These are phyloP conservation scores for Arachis hypogaea DNA, from an alignment of 306 rosid genomes.

Conservation along the genomic window DNA sequence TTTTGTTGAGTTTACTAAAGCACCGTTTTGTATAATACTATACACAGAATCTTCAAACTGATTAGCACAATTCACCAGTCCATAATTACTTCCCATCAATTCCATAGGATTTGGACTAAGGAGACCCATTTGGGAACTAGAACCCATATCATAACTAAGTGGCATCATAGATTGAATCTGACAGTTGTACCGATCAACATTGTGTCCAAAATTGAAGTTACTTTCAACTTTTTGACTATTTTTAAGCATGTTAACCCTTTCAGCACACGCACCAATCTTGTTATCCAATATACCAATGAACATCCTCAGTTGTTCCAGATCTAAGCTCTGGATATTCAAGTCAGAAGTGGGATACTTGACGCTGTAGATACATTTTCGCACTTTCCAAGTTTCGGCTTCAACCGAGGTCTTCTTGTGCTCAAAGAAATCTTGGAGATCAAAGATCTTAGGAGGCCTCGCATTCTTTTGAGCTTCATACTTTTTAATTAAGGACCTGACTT, in stretches of 20 bases:
- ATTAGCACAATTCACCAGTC: neutral
- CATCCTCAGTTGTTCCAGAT: neutral
- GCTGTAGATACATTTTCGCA: neutral
- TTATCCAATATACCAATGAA: constrained; percentile 10
- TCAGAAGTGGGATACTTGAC: constrained; percentile 41
- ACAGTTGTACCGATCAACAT: neutral
- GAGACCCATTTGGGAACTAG: neutral
- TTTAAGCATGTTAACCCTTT: constrained; percentile 22
- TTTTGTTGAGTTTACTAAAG: too few relatives aligned
- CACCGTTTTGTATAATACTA: neutral
- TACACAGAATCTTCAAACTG: neutral
- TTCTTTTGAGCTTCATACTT: constrained; percentile 2
- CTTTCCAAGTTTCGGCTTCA: constrained; percentile 16
- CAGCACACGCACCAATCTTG: constrained; percentile 25
- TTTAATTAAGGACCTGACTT: neutral
- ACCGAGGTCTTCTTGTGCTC: constrained; percentile 11
- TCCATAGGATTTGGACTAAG: neutral
- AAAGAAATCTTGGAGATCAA: constrained; percentile 12
- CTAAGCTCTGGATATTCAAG: neutral
- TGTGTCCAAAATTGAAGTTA: neutral
- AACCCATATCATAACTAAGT: neutral
- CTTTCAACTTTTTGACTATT: neutral
- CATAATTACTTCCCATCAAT: neutral
- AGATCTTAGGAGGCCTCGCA: neutral
- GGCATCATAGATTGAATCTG: neutral